Evolutionary conservation across 202 grass and related monocot species (phyloP), one percentile per base, ranked within the genome.

Genomic region (Zizania palustris): DNA sequence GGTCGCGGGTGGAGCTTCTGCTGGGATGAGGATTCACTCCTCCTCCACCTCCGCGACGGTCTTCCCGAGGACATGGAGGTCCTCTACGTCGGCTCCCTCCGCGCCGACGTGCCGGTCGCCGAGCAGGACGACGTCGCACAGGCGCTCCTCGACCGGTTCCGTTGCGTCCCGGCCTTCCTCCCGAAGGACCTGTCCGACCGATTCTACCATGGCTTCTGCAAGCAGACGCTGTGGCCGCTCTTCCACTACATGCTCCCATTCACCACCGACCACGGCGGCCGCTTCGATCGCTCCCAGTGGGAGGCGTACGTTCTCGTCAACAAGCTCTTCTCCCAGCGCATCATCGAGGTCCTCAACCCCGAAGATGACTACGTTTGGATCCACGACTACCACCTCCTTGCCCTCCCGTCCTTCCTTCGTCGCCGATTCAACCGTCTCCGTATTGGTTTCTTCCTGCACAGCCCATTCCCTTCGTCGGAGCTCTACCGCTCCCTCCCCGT

Each of bases 41-140:
- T 92, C 57, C 70, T 84, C 61, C 86, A 92, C 83, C 86, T 92
- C 72, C 87, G 87, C 67, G 90, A 89, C 68, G 90, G 90, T 16
- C 90, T 92, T 61, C 90, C 90, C 15, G 86, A 89, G 6, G 90
- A 92, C 57, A 92, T 92, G 90, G 90, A 92, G 83, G 90, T 92
- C 13, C 86, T 92, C 80, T 92, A 89, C 86, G 83, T 92, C 43
- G 90, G 90, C 76, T 89, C 90, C 49, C 90, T 92, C 75, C 67
- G 63, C 42, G 86, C 82, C 58, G 90, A 92, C 80, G 86, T 92
- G 37, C 86, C 81, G 28, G 3, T 41, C 28, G 66, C 46, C 9
- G 90, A 92, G 49, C 90, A 92, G 80, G 90, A 92, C 67, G 86
- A 89, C 57, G 86, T 92, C 62, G 83, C 90, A 13, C 86, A 89